Evolutionary conservation across 2,329 filamentous ascomycete genomes (phyloP), one percentile per base, ranked within the genome.

Genomic region (Botrytis squamosa): DNA sequence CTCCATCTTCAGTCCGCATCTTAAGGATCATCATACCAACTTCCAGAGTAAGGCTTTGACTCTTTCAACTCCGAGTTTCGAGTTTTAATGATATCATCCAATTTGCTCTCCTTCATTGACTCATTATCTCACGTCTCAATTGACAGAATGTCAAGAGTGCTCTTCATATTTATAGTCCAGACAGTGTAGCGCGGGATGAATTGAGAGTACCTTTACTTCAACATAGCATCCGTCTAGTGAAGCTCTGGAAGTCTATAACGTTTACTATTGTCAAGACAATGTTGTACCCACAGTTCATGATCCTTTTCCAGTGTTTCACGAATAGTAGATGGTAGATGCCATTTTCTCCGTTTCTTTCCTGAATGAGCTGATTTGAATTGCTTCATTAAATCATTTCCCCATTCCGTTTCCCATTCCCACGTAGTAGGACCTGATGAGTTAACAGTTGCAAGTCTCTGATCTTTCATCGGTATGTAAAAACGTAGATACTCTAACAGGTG

Each of bases 111-210:
- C 22, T 10, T 9, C 2, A 6, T n/a, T 14, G 49, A 14, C 49
- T n/a, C 49, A 3, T 52, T 12, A n/a, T n/a, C 49, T n/a, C 22
- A n/a, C 1, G 5, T 14, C 22, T n/a, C 22, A 52, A 14, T 52
- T 10, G 10, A 14, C 0, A 6, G 22, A 52, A n/a, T 0, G 22
- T n/a, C 49, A n/a, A 52, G 1, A 6, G 10, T n/a, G 0, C 49
- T n/a, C 22, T 52, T 12, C 10, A 52, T 14, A 52, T 52, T 12
- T 12, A 14, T 25, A 52, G 22, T 52, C 49, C 6, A n/a, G 25
- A 52, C 22, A 6, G 10, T 52, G 22, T n/a, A 52, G 22, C 10
- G 49, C 10, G 4, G 2, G 22, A 6, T 52, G 4, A 4, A 6
- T 20, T 4, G 2, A 33, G 18, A 10, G 42, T 8, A 36, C 1